Base-by-base conservation (phyloP, 2,329 filamentous ascomycete genomes). In the Pseudopyrenochaeta lycopersici region DNA sequence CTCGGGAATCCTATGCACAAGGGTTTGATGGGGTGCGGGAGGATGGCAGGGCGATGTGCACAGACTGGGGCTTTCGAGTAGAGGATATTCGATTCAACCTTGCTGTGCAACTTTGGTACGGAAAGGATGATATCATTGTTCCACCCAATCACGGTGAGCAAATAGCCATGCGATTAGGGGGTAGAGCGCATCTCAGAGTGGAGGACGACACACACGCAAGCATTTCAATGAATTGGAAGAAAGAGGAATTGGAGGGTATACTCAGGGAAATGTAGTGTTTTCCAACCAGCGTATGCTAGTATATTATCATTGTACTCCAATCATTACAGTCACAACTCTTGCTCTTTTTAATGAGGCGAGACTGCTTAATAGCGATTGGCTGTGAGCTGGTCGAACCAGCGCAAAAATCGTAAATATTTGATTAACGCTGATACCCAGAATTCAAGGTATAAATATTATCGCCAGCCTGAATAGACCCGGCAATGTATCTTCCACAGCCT, bases 101-200 rank as follows among this genome's bases (percentile, higher is more conserved):
- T 38, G 68, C 69, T 2, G 67, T 77, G 27, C 66, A 73, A 49
- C 36, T 78, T 35, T 76, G 74, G 74, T 71, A 76, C 63, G 72
- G 70, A 23, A 73, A 62, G 53, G 38, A 62, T 2, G 74, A 76
- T 66, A 56, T 17, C n/a, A 59, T 54, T 57, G 70, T 75, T 32
- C 74, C 72, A 21, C 56, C 62, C 1, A 62, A 65, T 46, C 73
- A 76, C 58, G 73, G 68, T 2, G 52, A 55, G 52, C 58, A 70
- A 50, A 62, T 76, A 50, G 70, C 69, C 1, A 54, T 48, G 38
- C 54, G 72, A 47, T 39, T 76, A 38, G 67, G 67, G 18, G 64
- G 48, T 11, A 66, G 58, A 44, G 71, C 63, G 41, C 18, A 54
- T 29, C 54, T 75, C 2, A 57, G 61, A 52, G 48, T 75, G 1